Evolutionary conservation across 2,329 filamentous ascomycete species (phyloP), one percentile per base, ranked within the genome.

Genomic region (Scytalidium sp.): DNA sequence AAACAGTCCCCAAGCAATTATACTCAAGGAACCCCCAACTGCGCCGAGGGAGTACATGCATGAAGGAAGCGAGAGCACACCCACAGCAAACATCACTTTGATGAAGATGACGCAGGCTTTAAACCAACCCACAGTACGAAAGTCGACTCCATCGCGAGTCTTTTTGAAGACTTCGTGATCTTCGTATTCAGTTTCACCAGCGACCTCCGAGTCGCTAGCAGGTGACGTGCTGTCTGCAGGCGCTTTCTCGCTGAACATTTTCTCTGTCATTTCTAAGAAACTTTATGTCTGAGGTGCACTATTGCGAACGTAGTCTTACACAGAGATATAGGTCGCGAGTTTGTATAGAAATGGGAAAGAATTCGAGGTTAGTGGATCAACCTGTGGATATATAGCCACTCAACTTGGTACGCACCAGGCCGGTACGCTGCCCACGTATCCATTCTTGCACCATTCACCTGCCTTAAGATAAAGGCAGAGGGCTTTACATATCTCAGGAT

Each of bases 101-200:
- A 72, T 57, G 50, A 76, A 75, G 45, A 77, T 74, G 42, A 75
- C 67, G 0, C 69, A 69, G 1, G 73, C 72, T 15, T 72, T 70
- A 15, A 72, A 57, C 73, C 74, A 75, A 21, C 69, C 64, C n/a
- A 76, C 72, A 13, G 70, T 75, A n/a, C 74, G 68, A 47, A 75
- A 76, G 49, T 75, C 66, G 20, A 75, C 70, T 8, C 63, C 62
- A 19, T 70, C 68, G 8, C 68, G 63, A 2, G 63, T 62, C 15
- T 65, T 65, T 53, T 72, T 70, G 57, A 75, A 76, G 2, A 76
- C 67, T 47, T 75, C 72, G 17, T 41, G 32, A 11, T 50, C 43
- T 17, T 50, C 40, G 29, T 44, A 42, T 21, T 23, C 22, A 7
- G 6, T 19, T 20, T 7, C 8, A 43, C 9, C 41, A 43, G 32